Evolutionary conservation across 2,329 filamentous ascomycete species (phyloP).

Genomic region (Apiospora aurea): DNA sequence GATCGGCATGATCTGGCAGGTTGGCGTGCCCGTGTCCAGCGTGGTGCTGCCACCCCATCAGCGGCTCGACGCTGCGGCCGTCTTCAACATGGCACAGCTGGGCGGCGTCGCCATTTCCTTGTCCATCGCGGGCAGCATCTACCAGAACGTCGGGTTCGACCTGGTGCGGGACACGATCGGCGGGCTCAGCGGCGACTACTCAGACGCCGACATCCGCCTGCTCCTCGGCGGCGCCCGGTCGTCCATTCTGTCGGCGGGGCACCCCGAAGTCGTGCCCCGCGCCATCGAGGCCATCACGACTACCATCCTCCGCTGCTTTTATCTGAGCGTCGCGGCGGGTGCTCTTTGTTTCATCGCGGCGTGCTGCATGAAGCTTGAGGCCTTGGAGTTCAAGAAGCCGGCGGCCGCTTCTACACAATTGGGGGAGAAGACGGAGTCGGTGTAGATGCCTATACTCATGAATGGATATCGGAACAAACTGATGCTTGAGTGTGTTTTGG

Average conservation of each 20-base stretch:
- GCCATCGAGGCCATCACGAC: constrained; percentile 37
- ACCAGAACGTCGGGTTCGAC: constrained; percentile 42
- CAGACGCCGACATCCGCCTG: constrained; percentile 37
- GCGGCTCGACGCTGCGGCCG: constrained; percentile 39
- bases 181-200: constrained; percentile 28
- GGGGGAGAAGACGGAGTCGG: not conserved
- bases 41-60: constrained; percentile 38
- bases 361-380: constrained; percentile 40
- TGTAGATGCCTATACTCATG: not conserved
- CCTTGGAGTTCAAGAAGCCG: constrained; percentile 35
- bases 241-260: constrained; percentile 31
- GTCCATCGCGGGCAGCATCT: constrained; percentile 40
- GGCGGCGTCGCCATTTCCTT: constrained; percentile 39
- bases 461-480: not conserved
- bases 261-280: constrained; percentile 29
- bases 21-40: constrained; percentile 41
- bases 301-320: constrained; percentile 39
- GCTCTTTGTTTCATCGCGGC: constrained; percentile 37
- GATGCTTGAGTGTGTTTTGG: not conserved
- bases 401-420: not conserved
- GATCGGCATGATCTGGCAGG: constrained; percentile 42
- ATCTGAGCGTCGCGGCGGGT: constrained; percentile 37
- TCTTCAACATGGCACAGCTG: constrained; percentile 46
- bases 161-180: constrained; percentile 33
- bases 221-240: constrained; percentile 40